Evolutionary conservation across 106 monocot species (phyloP), one percentile per base, ranked within the genome.

Genomic region (Allium cepa): DNA sequence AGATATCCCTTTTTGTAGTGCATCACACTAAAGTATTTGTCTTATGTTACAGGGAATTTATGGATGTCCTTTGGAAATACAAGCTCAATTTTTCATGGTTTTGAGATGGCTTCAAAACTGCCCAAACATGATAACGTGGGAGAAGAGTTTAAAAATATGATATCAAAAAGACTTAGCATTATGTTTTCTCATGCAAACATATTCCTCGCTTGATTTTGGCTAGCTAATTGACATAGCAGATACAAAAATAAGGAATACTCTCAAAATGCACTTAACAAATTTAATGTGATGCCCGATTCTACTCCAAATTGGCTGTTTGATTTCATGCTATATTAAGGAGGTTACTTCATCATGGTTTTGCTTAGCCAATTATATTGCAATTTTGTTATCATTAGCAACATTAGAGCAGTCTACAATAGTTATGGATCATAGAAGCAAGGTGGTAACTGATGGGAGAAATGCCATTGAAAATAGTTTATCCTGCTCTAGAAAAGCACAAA

Each of bases 161-260:
- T 79, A 69, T 36, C 8, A 50, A 74, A 70, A 59, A 53, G 73
- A n/a, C 73, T 74, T 50, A 49, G 69, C 55, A 74, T 74, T 12
- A 11, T 64, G 69, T 58, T 79, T 69, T 70, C 79, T 73, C 57
- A 64, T 79, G 64, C 15, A 64, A 36, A 79, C 69, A 16, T 79
- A 79, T 26, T 79, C 63, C 48, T 79, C 73, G 79, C 73, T 79
- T 11, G 78, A 79, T 28, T 79, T 79, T 18, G 53, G 49, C 7
- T 72, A 69, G 62, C 73, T 79, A 27, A 79, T 73, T 63, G 69
- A 74, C 57, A 79, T 79, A 17, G 73, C 58, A 61, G 74, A 3
- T 79, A 57, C 14, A 79, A 79, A 74, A 79, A 73, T 14, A 73
- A 79, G 63, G 74, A 79, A 56, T 79, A 79, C 49, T 79, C 79